Evolutionary conservation across 2,329 filamentous ascomycete genomes (phyloP), one percentile per base, ranked within the genome.

Genomic region (Seiridium cupressi): DNA sequence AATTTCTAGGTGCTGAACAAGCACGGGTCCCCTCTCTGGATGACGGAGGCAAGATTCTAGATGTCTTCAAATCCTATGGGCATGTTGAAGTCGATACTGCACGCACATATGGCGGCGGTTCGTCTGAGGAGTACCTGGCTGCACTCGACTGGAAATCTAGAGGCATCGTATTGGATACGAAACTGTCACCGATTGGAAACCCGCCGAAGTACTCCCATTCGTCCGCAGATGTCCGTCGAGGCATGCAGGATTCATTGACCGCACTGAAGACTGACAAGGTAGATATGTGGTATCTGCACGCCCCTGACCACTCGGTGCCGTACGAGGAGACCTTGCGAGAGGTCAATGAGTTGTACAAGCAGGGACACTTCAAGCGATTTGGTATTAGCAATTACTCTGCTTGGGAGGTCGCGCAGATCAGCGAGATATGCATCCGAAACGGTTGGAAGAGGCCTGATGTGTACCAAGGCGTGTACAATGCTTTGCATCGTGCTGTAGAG

Each of bases 401-500:
- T 1, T 71, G 71, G 2, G 77, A 83, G 61, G 79, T 84, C 0
- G 71, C 77, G 55, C 58, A 73, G 49, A 71, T 82, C 3, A 58
- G 79, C 40, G 67, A 72, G 8, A 74, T 81, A 10, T 83, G 80
- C 63, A 72, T 77, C 44, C 61, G 74, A 18, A 68, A 74, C 3
- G 74, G 73, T 1, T 81, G 68, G 34, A 70, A 79, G 11, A 73
- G 73, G 58, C 81, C 81, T 0, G 72, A 68, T 4, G 76, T 80
- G 3, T 83, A 80, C 61, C 76, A 84, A 63, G 79, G 81, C 1
- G 72, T 76, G 6, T 83, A 83, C 67, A 81, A 82, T 58, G 70
- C 75, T 6, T 66, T 83, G 10, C 72, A 72, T 3, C 72, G 81
- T 49, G 68, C 72, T 2, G 71, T 68, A 5, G 81, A 83, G 60